Evolutionary conservation across 768 basidiomycete genomes (phyloP).

Genomic region (Mycena olivaceomarginata): DNA sequence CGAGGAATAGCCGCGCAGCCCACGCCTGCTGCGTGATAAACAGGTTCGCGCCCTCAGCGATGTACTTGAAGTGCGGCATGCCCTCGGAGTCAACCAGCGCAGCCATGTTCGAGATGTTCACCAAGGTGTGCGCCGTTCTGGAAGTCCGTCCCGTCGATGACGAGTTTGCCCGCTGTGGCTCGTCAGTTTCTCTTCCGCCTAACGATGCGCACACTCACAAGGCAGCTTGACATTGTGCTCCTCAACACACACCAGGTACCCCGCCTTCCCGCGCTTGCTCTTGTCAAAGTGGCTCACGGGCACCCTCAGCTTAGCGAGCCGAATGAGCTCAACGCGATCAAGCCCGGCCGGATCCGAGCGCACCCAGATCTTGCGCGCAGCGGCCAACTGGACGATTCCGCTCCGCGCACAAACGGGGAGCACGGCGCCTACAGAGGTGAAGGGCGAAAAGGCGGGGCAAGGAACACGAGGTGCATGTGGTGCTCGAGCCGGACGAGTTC

Average conservation of each 20-base stretch:
- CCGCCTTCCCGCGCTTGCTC: too few relatives aligned
- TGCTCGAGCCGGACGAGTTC: too few relatives aligned
- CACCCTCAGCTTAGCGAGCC: too few relatives aligned
- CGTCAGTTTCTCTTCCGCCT: background rate
- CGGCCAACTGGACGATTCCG: too few relatives aligned
- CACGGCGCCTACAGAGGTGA: too few relatives aligned
- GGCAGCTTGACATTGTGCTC: conserved; percentile 95
- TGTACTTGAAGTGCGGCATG: conserved; percentile 97
- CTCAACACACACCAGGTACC: conserved; percentile 94
- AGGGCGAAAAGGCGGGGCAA: too few relatives aligned
- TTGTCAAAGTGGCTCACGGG: too few relatives aligned
- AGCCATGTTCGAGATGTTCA: conserved; percentile 97
- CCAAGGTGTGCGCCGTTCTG: conserved; percentile 97
- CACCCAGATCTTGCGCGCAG: too few relatives aligned
- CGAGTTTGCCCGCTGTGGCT: conserved; percentile 89
- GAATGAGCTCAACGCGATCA: too few relatives aligned
- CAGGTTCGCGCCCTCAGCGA: conserved; percentile 97
- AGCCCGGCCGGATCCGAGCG: too few relatives aligned
- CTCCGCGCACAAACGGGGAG: too few relatives aligned
- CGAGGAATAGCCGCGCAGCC: conserved; percentile 85
- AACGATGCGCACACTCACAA: conserved; percentile 73
- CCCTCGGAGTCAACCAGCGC: conserved; percentile 93
- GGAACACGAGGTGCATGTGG: too few relatives aligned
- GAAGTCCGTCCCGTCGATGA: conserved; percentile 97
- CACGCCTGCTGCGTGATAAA: conserved; percentile 94